Conservation (phyloP, 148 eudicot species). For the Cornus suecica region DNA sequence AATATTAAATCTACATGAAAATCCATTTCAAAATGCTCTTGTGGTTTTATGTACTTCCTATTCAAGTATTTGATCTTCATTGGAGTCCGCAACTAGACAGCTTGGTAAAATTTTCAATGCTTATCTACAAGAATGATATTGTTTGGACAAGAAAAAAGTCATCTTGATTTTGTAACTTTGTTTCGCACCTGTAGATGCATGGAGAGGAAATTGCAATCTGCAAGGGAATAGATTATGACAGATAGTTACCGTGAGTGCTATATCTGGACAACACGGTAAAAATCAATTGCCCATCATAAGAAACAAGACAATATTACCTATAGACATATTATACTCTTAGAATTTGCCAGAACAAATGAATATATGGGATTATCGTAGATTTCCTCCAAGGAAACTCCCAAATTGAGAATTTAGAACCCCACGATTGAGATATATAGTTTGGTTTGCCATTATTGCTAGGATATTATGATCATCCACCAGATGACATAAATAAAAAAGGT, state of each 20-base stretch:
- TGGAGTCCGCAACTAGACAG: neutral
- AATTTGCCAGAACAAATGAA: neutral
- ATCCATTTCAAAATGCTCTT: neutral
- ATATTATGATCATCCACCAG: too few relatives aligned
- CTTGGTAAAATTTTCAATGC: neutral
- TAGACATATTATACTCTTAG: neutral
- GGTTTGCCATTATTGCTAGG: neutral
- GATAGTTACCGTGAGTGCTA: neutral
- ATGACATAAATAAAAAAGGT: neutral
- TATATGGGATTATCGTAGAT: neutral
- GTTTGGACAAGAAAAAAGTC: neutral
- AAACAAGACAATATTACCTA: neutral
- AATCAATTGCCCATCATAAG: neutral
- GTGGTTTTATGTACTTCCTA: neutral
- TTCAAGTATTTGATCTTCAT: neutral
- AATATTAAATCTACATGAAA: neutral
- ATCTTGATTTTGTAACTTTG: neutral
- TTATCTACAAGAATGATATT: neutral
- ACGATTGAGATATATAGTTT: neutral
- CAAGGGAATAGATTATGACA: neutral
- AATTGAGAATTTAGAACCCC: neutral
- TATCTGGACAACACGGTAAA: neutral
- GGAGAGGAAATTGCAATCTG: neutral
- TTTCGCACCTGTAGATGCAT: neutral
- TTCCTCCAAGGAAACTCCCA: neutral